Conservation (phyloP, 495 filamentous ascomycete species). For the Hypomontagnella monticulosa region DNA sequence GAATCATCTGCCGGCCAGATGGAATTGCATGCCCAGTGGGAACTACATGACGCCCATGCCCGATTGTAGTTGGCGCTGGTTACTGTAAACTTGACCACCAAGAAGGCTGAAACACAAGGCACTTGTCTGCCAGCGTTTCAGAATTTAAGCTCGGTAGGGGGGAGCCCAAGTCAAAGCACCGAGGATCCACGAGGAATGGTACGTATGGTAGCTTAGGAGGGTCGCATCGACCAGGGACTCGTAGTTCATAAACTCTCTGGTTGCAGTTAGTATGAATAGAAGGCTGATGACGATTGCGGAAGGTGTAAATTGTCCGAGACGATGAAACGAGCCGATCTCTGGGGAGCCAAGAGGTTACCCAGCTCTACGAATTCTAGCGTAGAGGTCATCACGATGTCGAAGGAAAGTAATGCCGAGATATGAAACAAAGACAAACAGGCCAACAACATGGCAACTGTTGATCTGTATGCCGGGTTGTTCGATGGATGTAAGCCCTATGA, state of each 20-base stretch:
- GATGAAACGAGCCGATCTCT: conserved; percentile 42
- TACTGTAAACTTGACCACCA: conserved; percentile 12
- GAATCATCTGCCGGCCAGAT: conserved; percentile 16
- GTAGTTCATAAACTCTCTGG: conserved; percentile 32
- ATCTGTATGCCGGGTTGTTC: conserved; percentile 3
- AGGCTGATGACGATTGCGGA: conserved; percentile 37
- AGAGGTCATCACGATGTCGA: conserved; percentile 32
- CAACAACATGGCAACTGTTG: conserved; percentile 9
- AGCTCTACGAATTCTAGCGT: conserved; percentile 5
- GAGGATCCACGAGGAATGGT: conserved; percentile 32
- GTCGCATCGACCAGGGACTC: conserved; percentile 32
- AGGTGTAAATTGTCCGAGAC: conserved; percentile 42
- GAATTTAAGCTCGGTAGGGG: conserved; percentile 22
- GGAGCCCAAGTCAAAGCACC: conserved; percentile 26
- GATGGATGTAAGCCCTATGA: conserved; percentile 11
- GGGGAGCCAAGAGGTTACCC: conserved; percentile 37
- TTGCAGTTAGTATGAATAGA: conserved; percentile 27
- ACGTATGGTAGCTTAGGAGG: conserved; percentile 19
- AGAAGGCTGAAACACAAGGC: conserved; percentile 42
- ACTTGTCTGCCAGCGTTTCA: conserved; percentile 41
- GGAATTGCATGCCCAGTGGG: conserved; percentile 21
- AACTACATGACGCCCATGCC: conserved; percentile 6
- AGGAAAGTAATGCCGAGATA: conserved; percentile 38
- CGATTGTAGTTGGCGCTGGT: conserved; percentile 17
- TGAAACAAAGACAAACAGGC: conserved; percentile 39